These are phyloP conservation scores for Fusarium annulatum DNA, from an alignment of 2,329 filamentous ascomycete species.

Conservation along the genomic window DNA sequence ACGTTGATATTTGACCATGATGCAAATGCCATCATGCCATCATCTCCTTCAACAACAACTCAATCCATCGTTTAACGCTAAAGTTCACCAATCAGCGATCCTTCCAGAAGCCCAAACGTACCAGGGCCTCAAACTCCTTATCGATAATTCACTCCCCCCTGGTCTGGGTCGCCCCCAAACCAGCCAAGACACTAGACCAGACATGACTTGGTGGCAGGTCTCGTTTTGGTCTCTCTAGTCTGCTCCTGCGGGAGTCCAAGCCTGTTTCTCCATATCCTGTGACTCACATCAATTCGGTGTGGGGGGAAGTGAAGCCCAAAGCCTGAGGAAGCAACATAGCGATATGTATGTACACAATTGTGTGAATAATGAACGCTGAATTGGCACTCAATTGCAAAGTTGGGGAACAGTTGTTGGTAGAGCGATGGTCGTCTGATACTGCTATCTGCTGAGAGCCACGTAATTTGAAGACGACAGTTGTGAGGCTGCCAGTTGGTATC, in stretches of 20 bases:
- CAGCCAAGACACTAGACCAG: slow-evolving; percentile 30
- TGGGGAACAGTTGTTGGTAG: neutral
- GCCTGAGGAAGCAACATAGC: slow-evolving; percentile 10
- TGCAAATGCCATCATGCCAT: slow-evolving; percentile 39
- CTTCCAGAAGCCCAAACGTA: slow-evolving; percentile 34
- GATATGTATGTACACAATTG: neutral
- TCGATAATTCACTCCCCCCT: slow-evolving; percentile 39
- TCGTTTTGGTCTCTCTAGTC: slow-evolving; percentile 40
- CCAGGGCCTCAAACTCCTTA: slow-evolving; percentile 27
- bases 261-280: slow-evolving; percentile 42
- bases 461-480: neutral
- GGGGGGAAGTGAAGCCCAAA: slow-evolving; percentile 21
- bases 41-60: slow-evolving; percentile 28
- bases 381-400: neutral
- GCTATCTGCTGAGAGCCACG: neutral
- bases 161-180: slow-evolving; percentile 23
- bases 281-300: slow-evolving; percentile 43
- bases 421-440: neutral
- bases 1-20: slow-evolving; percentile 37
- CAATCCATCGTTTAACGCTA: slow-evolving; percentile 21
- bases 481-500: slow-evolving; percentile 25
- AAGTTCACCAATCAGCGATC: slow-evolving; percentile 30
- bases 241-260: slow-evolving; percentile 34
- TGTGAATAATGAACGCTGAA: neutral
- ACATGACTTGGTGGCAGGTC: slow-evolving; percentile 34